These are phyloP conservation scores for Eucalyptus marginata DNA, from an alignment of 345 rosid genomes.

Conservation along the genomic window DNA sequence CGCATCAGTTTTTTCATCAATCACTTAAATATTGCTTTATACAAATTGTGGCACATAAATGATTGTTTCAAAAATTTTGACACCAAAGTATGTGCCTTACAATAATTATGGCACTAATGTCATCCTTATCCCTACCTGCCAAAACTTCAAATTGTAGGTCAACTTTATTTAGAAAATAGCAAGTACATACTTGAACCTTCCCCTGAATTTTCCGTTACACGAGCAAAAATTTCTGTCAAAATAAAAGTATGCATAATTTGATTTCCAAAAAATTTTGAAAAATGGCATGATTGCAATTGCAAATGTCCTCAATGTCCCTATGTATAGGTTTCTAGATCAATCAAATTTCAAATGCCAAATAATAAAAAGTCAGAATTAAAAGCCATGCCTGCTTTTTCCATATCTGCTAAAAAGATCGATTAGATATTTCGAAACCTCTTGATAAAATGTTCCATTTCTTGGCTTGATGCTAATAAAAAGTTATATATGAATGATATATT, in stretches of 20 bases:
- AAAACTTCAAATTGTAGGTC: neutral
- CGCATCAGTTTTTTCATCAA: no score
- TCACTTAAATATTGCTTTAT: no score
- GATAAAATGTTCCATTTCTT: neutral
- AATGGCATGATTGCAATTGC: neutral
- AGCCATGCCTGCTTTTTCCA: neutral
- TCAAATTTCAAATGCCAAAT: neutral
- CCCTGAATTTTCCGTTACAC: neutral
- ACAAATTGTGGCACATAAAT: neutral
- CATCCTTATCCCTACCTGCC: neutral
- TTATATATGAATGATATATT: neutral
- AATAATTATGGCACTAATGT: no score
- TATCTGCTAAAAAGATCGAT: neutral
- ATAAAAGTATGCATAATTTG: neutral
- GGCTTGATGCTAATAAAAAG: neutral
- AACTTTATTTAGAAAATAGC: neutral
- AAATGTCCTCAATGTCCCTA: neutral
- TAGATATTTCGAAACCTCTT: accelerated
- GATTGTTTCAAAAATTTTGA: neutral
- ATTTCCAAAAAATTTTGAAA: neutral
- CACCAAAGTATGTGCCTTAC: accelerated
- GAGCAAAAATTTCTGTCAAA: accelerated
- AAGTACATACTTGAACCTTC: neutral
- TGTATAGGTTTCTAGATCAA: neutral
- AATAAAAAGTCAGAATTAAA: neutral